phyloP scores from a whole-genome alignment of 345 rosid species.

The Carallia pectinifolia region DNA sequence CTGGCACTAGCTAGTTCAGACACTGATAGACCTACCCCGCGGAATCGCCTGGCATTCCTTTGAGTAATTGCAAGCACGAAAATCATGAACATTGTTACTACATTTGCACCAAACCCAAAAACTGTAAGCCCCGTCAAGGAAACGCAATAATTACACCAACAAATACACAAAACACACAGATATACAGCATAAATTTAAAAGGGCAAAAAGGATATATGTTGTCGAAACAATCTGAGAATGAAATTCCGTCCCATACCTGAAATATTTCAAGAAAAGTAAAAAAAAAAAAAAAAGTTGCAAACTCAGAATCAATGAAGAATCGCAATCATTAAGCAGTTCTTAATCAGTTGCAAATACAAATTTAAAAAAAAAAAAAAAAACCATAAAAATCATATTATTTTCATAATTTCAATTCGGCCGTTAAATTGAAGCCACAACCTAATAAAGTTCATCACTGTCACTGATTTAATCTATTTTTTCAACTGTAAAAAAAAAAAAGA shows the following conservation, averaged over 20 bases:
- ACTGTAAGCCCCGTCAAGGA: conserved; percentile 54
- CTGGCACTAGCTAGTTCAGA: neutral
- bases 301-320: neutral
- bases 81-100: conserved; percentile 48
- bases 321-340: too few relatives aligned
- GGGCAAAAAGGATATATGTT: conserved; percentile 54
- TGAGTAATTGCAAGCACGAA: conserved; percentile 40
- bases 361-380: neutral
- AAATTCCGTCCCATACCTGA: conserved; percentile 61
- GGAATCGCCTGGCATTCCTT: conserved; percentile 30
- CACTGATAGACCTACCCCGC: conserved; percentile 36
- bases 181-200: neutral
- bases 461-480: neutral
- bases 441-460: too few relatives aligned
- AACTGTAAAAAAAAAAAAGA: neutral
- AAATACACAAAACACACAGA: neutral
- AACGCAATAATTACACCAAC: conserved; percentile 12
- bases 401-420: too few relatives aligned
- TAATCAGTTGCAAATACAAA: neutral
- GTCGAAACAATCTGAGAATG: conserved; percentile 46
- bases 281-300: neutral
- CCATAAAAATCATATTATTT: too few relatives aligned
- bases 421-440: too few relatives aligned
- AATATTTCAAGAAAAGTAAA: neutral
- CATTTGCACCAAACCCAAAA: conserved; percentile 60